Evolutionary conservation across 495 filamentous ascomycete genomes (phyloP).

Genomic region (Annulohypoxylon moriforme): DNA sequence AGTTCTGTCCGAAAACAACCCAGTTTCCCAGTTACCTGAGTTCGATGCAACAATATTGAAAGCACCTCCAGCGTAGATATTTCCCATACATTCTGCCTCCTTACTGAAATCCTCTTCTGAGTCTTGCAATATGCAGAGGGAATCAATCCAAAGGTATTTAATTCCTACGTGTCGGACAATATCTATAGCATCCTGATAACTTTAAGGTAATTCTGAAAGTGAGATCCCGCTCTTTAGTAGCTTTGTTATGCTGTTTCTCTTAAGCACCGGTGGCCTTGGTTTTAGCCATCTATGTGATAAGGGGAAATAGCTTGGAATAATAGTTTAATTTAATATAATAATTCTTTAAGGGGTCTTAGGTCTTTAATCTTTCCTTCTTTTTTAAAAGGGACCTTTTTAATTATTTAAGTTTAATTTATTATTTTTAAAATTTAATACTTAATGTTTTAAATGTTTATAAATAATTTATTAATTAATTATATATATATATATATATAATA

Average conservation of each 20-base stretch:
- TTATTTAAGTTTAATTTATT: too few relatives aligned
- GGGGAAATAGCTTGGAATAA: too few relatives aligned
- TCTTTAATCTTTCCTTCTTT: too few relatives aligned
- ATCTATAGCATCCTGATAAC: conserved; percentile 4
- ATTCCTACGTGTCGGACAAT: conserved; percentile 2
- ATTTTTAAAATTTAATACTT: too few relatives aligned
- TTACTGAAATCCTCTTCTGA: neutral
- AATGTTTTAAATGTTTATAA: too few relatives aligned
- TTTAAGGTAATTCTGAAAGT: neutral
- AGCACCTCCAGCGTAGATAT: neutral
- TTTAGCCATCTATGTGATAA: neutral
- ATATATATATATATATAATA: too few relatives aligned
- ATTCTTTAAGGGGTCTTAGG: too few relatives aligned
- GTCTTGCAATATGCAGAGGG: conserved; percentile 8
- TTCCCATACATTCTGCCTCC: conserved; percentile 1
- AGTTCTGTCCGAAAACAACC: neutral
- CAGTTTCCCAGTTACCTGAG: neutral
- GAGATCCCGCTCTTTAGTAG: neutral
- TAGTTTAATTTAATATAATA: too few relatives aligned
- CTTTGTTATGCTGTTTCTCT: neutral
- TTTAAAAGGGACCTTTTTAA: too few relatives aligned
- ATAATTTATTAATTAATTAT: too few relatives aligned
- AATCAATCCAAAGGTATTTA: conserved; percentile 9
- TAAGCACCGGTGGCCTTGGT: neutral
- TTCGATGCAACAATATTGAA: conserved; percentile 1